phyloP scores from a whole-genome alignment of 352 stramenopile genomes.

The Phytopythium montanum region DNA sequence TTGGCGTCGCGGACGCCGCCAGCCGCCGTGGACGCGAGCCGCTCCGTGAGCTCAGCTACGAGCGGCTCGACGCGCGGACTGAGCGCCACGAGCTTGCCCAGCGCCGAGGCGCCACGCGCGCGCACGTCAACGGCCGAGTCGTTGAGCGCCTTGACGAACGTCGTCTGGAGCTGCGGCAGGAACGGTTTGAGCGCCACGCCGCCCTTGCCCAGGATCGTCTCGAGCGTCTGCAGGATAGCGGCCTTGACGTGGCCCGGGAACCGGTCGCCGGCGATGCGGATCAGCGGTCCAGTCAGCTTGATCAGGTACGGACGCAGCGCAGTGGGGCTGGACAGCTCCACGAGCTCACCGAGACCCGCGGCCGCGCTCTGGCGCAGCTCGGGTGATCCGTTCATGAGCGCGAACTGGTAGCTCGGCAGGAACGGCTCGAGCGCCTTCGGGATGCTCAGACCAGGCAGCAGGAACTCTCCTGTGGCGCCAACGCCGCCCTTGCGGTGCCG shows the following conservation, averaged over 20 bases:
- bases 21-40: constrained; percentile 45
- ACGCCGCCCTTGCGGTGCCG: constrained; percentile 92
- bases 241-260: constrained; percentile 98
- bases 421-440: constrained; percentile 94
- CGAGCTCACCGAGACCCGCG: constrained; percentile 95
- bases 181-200: constrained; percentile 98
- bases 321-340: constrained; percentile 87
- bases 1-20: constrained; percentile 79
- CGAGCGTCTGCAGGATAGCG: constrained; percentile 96
- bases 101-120: constrained; percentile 85
- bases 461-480: constrained; percentile 61
- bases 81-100: constrained; percentile 93
- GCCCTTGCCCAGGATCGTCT: constrained; percentile 96
- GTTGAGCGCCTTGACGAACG: constrained; percentile 99
- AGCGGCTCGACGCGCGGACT: constrained; percentile 95
- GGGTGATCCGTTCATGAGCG: constrained; percentile 94
- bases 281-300: constrained; percentile 96
- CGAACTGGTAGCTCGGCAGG: constrained; percentile 97
- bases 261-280: constrained; percentile 99
- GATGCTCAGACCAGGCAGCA: constrained; percentile 78
- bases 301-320: constrained; percentile 96
- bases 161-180: constrained; percentile 99
- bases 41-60: constrained; percentile 93
- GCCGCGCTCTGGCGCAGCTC: constrained; percentile 91
- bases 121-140: constrained; percentile 94